Conservation (phyloP, 768 basidiomycete species). For the Russula foetens region DNA sequence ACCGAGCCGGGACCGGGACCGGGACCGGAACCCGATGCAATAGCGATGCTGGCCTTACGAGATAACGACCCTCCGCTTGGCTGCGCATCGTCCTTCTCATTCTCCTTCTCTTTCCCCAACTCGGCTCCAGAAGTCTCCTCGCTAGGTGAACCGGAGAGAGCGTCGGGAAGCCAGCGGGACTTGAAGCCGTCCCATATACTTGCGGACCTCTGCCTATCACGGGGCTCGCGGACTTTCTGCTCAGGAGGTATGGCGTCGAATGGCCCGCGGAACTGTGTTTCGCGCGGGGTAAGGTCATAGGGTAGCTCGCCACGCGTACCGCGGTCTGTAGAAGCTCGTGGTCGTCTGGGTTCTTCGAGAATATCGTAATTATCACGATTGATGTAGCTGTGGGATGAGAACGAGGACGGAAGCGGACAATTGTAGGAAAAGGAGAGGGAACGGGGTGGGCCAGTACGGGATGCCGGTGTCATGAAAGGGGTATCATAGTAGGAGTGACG, state of each 20-base stretch:
- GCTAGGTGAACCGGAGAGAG: conserved; percentile 35
- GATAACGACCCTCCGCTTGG: not conserved
- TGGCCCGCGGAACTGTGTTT: conserved; percentile 52
- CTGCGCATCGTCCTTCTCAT: conserved; percentile 7
- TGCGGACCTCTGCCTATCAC: conserved; percentile 45
- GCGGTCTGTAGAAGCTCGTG: conserved; percentile 10
- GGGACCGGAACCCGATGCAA: conserved; percentile 5
- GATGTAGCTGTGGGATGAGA: not conserved
- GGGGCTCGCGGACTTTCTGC: conserved; percentile 34
- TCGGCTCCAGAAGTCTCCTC: conserved; percentile 37
- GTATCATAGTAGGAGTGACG: not conserved
- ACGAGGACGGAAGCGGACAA: not conserved
- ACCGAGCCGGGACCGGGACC: not conserved
- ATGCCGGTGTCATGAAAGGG: conserved; percentile 8
- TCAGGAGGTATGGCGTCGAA: conserved; percentile 39
- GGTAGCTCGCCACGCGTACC: conserved; percentile 30
- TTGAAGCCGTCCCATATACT: conserved; percentile 37
- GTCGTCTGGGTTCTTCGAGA: conserved; percentile 27
- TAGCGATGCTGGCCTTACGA: not conserved
- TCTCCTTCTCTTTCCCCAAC: conserved; percentile 24
- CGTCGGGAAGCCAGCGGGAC: conserved; percentile 42
- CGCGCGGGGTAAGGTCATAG: conserved; percentile 29
- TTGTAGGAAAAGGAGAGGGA: conserved; percentile 11
- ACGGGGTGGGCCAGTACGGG: conserved; percentile 14
- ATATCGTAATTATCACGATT: conserved; percentile 24